Evolutionary conservation across 139 green algal genomes (phyloP), one percentile per base, ranked within the genome.

Genomic region (Chlorella sp.): DNA sequence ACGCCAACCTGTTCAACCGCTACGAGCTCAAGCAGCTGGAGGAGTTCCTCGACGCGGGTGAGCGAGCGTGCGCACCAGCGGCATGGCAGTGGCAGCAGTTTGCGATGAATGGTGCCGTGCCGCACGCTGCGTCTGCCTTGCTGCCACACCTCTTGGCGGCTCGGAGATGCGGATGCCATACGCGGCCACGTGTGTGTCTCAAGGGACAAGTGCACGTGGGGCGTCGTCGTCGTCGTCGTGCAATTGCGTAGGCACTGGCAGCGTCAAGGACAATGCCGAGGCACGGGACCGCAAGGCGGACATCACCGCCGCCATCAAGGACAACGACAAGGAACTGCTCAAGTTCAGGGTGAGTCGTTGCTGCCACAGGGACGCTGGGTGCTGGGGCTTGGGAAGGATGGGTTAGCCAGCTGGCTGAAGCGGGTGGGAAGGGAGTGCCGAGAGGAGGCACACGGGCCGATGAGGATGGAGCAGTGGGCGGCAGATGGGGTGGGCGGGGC

Each of bases 1-100:
- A 93, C 67, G 74, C 86, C 61, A 89, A 90, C 72, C 74, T 90
- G 35, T 85, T 82, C 70, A 90, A 89, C 82, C 72, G 75, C 29
- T 86, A 84, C 35, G 79, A 85, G 74, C 67, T 81, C 17, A 78
- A 77, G 31, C 80, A 85, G 72, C 69, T 85, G 69, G 75, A 82
- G 3, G 80, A 85, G 69, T 85, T 82, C 42, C 51, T 85, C 27
- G 73, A 79, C 4, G 72, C 72, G 24, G 77, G 73, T 62, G 35
- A 62, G 67, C 20, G 33, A 31, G 30, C 62, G n/a, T n/a, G n/a
- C n/a, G n/a, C n/a, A n/a, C n/a, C n/a, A n/a, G n/a, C n/a, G n/a
- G n/a, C n/a, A n/a, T n/a, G n/a, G n/a, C n/a, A n/a, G n/a, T n/a
- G n/a, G n/a, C n/a, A n/a, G n/a, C n/a, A n/a, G n/a, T n/a, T n/a